Base-by-base conservation (phyloP, 768 basidiomycete species). In the Mycena galericulata region DNA sequence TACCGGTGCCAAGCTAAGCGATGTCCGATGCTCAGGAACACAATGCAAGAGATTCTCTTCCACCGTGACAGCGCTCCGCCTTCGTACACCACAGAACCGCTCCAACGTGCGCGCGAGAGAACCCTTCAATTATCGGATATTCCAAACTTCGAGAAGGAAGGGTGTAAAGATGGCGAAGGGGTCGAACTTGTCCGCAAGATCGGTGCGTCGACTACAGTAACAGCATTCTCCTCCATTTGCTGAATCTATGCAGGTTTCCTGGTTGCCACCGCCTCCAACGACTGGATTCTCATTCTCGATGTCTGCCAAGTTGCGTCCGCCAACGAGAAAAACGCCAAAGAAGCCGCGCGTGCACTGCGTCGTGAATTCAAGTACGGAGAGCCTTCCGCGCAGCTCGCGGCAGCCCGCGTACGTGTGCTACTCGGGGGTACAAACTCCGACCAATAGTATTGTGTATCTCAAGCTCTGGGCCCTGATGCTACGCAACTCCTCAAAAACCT, bases 391-490 rank as follows among this genome's bases (percentile, higher is more conserved):
- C 92, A 93, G 76, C 80, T 95, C 10, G 90, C 92, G 26, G 93
- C 93, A 24, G 92, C 93, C 24, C 81, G 92, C 69, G 92, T 92
- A 74, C 32, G 89, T 82, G n/a, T n/a, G n/a, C n/a, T n/a, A n/a
- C n/a, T n/a, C n/a, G n/a, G n/a, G n/a, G n/a, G n/a, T n/a, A n/a
- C n/a, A n/a, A n/a, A n/a, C n/a, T n/a, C n/a, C n/a, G n/a, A n/a
- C n/a, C n/a, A n/a, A n/a, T n/a, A n/a, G n/a, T n/a, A n/a, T n/a
- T n/a, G n/a, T 12, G 38, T 26, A 7, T 27, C 56, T 6, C 12
- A 14, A 94, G 92, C 76, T 98, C 9, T 97, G 95, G 96, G 91
- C 95, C 3, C 90, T 97, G 72, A 92, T 97, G 91, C 86, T 97
- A 38, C 89, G 90, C 30, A 96, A 97, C 75, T 90, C 90, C 4